Evolutionary conservation across 371 early-diverging fungal species (phyloP), one percentile per base, ranked within the genome.

Genomic region (Blyttiomyces sp.): DNA sequence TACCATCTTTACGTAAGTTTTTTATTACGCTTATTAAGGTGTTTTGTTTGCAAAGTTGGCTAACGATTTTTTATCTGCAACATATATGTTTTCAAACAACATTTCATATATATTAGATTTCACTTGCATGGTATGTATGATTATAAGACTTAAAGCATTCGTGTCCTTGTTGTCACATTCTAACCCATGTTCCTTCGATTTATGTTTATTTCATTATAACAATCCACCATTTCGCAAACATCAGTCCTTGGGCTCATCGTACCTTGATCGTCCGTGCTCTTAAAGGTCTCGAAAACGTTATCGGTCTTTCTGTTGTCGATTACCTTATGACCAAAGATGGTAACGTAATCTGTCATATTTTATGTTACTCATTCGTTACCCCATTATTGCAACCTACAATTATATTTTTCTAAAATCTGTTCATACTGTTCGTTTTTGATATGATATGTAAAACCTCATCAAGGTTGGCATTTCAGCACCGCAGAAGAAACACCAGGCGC

Each of bases 221-320:
- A 17, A 9, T 0, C 1, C 21, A 32, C 52, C 9, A 23, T 17
- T 31, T 31, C 42, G 34, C 1, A 0, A 7, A 16, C 39, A 16
- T 45, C 36, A 62, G 95, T 74, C 96, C 94, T 32, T 94, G 94
- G 94, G 95, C 95, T 3, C 92, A 93, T 65, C 87, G 95, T 55
- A 87, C 92, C 0, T 72, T 88, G 51, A 84, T 94, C 35, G 93
- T 92, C 3, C 86, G 94, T 59, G 78, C 83, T 11, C 71, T 94
- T 44, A 96, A 96, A 75, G 92, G 93, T 0, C 80, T 96, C 16
- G 87, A 93, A 48, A 72, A 80, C 33, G 52, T 88, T 43, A 92
- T 96, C 57, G 79, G 85, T 7, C 68, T 94, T 17, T 88, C 91
- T 27, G 89, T 86, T 1, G 95, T 96, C 16, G 86, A 94, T 72